Base-by-base conservation (phyloP, 805 yeast genomes). In the Wickerhamomyces hampshirensis region DNA sequence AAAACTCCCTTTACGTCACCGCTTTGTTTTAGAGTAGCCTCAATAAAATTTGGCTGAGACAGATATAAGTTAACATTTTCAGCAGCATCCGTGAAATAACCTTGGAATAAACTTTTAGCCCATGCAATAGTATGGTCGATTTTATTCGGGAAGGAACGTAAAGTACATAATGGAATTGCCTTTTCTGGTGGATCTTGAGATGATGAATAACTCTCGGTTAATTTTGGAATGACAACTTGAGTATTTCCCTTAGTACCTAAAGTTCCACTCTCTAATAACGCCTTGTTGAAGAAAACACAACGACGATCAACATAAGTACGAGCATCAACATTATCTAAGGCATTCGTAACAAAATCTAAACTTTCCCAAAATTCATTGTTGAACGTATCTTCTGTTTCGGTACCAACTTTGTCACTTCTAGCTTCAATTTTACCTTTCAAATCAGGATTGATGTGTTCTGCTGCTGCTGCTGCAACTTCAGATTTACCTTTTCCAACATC, bases 91-190 rank as follows among this genome's bases (percentile, higher is more conserved):
- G 78, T 69, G 61, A 93, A 93, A 55, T 78, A 87, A 15, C 93
- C 96, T 69, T 84, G 93, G 73, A 93, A 93, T 56, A 87, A 70
- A 14, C 88, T 80, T 66, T 94, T 94, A 12, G 98, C 95, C 99
- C 99, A 93, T 5, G 98, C 98, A 65, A 93, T 93, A 1, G 99
- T 93, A 58, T 93, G 99, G 59, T 93, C 99, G 53, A 93, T 93
- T 65, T 91, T 91, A 63, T 88, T 85, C 39, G 99, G 99, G 81
- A 93, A 93, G 4, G 96, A 85, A 65, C 98, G 80, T 58, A 93
- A 72, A 3, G 99, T 93, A 73, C 99, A 93, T 55, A 93, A 72
- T 23, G 99, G 99, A 55, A 93, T 89, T 4, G 96, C 80, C 64
- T 88, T 88, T 68, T 93, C 99, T 26, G 99, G 99, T 30, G 99